Conservation (phyloP, 257 asterid species). For the Ophiorrhiza pumila region DNA sequence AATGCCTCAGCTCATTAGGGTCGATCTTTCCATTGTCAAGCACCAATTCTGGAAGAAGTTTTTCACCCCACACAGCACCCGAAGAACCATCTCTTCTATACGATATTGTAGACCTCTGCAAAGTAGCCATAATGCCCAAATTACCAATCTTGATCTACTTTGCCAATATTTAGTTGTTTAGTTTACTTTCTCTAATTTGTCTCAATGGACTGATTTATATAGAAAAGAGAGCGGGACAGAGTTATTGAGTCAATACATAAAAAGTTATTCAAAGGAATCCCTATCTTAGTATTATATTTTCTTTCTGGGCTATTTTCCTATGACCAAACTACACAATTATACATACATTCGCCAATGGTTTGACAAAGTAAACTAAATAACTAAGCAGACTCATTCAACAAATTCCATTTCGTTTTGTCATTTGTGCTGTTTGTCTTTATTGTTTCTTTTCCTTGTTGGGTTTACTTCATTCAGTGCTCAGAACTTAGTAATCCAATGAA, state of each 20-base stretch:
- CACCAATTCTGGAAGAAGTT: conserved; percentile 8
- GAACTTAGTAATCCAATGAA: too few relatives aligned
- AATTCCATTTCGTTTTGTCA: not conserved
- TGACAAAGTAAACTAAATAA: not conserved
- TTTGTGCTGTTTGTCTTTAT: not conserved
- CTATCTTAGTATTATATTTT: too few relatives aligned
- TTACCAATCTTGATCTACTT: too few relatives aligned
- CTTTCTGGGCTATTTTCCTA: too few relatives aligned
- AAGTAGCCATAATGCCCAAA: conserved; percentile 8
- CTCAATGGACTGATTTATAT: too few relatives aligned
- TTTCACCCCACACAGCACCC: conserved; percentile 8
- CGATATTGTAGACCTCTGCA: conserved; percentile 5
- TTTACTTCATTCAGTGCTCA: too few relatives aligned
- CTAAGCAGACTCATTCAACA: conserved; percentile 4
- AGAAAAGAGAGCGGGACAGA: too few relatives aligned
- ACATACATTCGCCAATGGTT: not conserved
- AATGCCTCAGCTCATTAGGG: conserved; percentile 5
- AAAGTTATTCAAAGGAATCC: too few relatives aligned
- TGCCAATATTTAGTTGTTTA: too few relatives aligned
- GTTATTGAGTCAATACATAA: too few relatives aligned
- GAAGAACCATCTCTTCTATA: conserved; percentile 14
- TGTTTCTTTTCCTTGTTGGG: too few relatives aligned
- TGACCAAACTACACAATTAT: not conserved
- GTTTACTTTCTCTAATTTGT: too few relatives aligned
- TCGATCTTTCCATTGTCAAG: not conserved